Conservation (phyloP, 2,329 filamentous ascomycete genomes). For the Sphaerulina populicola region DNA sequence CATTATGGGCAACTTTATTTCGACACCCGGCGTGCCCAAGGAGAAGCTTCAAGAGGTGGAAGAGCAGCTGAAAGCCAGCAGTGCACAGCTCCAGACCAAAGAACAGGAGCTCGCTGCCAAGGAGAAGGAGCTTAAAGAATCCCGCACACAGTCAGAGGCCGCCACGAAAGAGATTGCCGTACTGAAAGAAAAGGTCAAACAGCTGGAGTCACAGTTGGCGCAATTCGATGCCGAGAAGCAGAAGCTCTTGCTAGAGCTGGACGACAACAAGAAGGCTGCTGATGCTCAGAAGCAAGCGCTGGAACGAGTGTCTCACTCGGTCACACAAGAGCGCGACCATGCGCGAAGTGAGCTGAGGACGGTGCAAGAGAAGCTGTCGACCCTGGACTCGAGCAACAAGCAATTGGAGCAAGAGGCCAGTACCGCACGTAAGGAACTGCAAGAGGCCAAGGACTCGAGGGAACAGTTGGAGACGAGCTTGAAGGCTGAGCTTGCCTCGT, state of each 20-base stretch:
- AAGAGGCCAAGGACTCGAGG: slow-evolving; percentile 10
- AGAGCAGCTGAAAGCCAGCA: slow-evolving; percentile 16
- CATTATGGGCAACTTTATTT: slow-evolving; percentile 19
- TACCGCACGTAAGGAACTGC: slow-evolving; percentile 13
- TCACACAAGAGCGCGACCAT: slow-evolving; percentile 21
- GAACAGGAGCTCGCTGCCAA: slow-evolving; percentile 12
- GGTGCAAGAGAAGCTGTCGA: slow-evolving; percentile 12
- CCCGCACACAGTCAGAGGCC: slow-evolving; percentile 10
- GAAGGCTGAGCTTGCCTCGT: slow-evolving; percentile 12
- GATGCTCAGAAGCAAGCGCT: slow-evolving; percentile 10
- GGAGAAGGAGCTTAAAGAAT: slow-evolving; percentile 12
- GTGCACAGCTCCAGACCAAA: slow-evolving; percentile 13
- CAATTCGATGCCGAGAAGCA: slow-evolving; percentile 11
- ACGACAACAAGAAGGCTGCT: slow-evolving; percentile 13
- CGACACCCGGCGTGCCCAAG: slow-evolving; percentile 15
- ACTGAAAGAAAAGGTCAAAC: slow-evolving; percentile 12
- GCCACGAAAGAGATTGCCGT: slow-evolving; percentile 10
- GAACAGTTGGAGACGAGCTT: slow-evolving; percentile 12
- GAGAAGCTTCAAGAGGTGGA: slow-evolving; percentile 20
- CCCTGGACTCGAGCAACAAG: slow-evolving; percentile 8
- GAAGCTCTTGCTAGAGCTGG: slow-evolving; percentile 9
- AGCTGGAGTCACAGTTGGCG: slow-evolving; percentile 14
- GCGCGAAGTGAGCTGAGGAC: slow-evolving; percentile 18
- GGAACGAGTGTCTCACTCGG: slow-evolving; percentile 19
- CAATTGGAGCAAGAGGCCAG: slow-evolving; percentile 12